Percentiles rank a stretch among this genome's conserved stretches.
Evolutionary conservation across 257 asterid species (phyloP).

Genomic region (Jaltomata sinuosa): DNA sequence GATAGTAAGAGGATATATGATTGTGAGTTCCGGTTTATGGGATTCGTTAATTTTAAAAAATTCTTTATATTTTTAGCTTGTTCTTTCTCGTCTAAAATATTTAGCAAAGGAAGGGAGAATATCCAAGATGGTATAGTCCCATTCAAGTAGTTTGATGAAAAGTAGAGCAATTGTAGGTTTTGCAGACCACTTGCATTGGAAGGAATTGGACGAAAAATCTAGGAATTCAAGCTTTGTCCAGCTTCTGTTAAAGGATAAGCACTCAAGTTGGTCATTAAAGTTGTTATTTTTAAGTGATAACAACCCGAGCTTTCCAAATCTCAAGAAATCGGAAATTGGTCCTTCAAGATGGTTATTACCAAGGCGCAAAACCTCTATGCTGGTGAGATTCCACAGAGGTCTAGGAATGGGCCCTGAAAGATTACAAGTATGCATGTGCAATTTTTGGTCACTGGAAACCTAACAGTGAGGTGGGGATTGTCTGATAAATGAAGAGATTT

Average conservation of each 20-base stretch:
- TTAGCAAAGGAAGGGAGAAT: neutral
- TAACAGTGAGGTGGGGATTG: too few species aligned
- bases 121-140: neutral
- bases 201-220: neutral
- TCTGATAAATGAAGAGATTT: too few species aligned
- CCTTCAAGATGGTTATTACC: neutral
- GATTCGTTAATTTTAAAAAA: too few species aligned
- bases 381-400: slow-evolving; percentile 9
- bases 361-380: neutral
- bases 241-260: neutral
- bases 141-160: neutral
- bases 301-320: accelerated
- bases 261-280: neutral
- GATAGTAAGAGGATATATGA: too few species aligned
- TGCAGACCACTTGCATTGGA: neutral
- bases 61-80: too few species aligned
- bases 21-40: too few species aligned
- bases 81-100: too few species aligned
- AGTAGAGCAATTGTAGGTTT: neutral
- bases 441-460: too few species aligned
- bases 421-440: too few species aligned
- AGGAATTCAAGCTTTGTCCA: neutral
- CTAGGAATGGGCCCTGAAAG: too few species aligned
- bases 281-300: neutral
- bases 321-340: neutral